These are phyloP conservation scores for Quercus glauca DNA, from an alignment of 306 rosid genomes.

Conservation along the genomic window DNA sequence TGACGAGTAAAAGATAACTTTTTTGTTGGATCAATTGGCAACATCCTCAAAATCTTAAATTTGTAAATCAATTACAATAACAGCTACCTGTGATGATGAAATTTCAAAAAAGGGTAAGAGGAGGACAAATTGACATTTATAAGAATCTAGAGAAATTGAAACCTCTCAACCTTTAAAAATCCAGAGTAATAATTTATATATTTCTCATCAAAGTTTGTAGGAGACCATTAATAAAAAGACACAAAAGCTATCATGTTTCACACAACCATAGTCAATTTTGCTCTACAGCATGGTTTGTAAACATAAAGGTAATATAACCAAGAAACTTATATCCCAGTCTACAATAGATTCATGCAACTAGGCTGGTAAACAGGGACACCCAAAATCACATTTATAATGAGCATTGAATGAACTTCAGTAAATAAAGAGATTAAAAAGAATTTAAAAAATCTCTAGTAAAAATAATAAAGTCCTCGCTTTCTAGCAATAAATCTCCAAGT, in stretches of 20 bases:
- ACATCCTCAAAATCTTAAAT: slow-evolving; percentile 45
- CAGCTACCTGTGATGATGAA: neutral
- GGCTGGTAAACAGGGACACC: neutral
- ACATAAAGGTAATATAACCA: neutral
- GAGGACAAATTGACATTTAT: neutral
- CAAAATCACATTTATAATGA: neutral
- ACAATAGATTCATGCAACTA: neutral
- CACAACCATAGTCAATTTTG: neutral
- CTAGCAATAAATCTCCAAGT: neutral
- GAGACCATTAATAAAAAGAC: neutral
- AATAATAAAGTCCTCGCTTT: neutral
- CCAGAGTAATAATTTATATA: neutral
- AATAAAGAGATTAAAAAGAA: neutral
- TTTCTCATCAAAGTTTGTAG: neutral
- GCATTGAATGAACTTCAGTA: neutral
- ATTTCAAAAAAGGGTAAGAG: neutral
- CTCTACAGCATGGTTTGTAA: neutral
- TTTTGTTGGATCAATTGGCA: slow-evolving; percentile 44
- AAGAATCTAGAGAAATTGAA: neutral
- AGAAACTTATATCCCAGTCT: neutral
- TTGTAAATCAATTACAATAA: neutral
- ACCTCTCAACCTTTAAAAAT: neutral
- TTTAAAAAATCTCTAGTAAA: neutral
- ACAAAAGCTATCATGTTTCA: neutral
- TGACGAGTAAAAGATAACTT: slow-evolving; percentile 55